A percentile compares a stretch with the other conserved stretches of the same genome.
Evolutionary conservation across 805 yeast genomes (phyloP).

Genomic region (Ascoidea asiatica): DNA sequence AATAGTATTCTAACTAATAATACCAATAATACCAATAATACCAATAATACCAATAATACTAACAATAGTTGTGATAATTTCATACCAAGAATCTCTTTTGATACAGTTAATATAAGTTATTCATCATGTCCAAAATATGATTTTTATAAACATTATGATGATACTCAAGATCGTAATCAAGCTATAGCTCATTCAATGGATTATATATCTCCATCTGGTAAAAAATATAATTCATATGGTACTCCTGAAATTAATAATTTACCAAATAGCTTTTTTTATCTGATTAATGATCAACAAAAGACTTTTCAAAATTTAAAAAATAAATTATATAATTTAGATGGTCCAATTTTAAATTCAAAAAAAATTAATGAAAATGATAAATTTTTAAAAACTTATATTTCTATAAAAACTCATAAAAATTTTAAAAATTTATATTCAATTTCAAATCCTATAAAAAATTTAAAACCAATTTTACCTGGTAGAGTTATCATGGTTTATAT

Average conservation of each 20-base stretch:
- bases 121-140: background rate
- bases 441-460: slow-evolving; percentile 12
- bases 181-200: background rate
- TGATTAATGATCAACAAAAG: background rate
- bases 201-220: background rate
- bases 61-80: slow-evolving; percentile 3
- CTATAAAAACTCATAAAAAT: slow-evolving; percentile 30
- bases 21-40: too few species aligned
- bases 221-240: background rate
- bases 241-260: too few species aligned
- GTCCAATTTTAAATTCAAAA: too few species aligned
- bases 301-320: background rate
- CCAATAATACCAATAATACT: too few species aligned
- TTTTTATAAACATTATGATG: background rate
- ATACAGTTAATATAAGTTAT: slow-evolving; percentile 29
- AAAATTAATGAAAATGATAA: background rate
- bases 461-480: slow-evolving; percentile 29
- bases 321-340: too few species aligned
- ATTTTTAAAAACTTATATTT: slow-evolving; percentile 14
- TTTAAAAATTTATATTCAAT: slow-evolving; percentile 33
- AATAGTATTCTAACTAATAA: background rate
- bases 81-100: slow-evolving; percentile 32
- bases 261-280: too few species aligned
- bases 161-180: background rate
- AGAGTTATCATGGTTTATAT: slow-evolving; percentile 51